Conservation (phyloP, 2,329 filamentous ascomycete genomes). For the Helicocarpus griseus region DNA sequence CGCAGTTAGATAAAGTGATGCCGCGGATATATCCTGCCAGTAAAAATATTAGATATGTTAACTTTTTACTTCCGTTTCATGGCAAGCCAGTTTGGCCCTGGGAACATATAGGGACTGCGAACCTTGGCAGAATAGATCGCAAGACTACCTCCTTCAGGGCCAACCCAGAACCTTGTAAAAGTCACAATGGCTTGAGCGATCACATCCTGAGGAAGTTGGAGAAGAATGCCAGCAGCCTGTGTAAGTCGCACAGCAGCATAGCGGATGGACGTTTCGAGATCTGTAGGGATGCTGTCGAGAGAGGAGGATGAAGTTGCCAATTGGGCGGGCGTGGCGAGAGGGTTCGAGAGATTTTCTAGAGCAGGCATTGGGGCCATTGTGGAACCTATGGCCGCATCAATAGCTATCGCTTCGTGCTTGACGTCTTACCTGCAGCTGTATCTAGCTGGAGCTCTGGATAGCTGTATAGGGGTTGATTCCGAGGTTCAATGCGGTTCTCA, state of each 20-base stretch:
- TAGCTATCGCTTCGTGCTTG: too few relatives aligned
- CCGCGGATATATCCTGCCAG: conserved; percentile 71
- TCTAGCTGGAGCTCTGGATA: not conserved
- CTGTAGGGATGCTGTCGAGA: conserved; percentile 32
- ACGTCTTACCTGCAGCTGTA: too few relatives aligned
- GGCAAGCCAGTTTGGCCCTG: not conserved
- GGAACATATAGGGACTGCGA: not conserved
- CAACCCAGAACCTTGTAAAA: conserved; percentile 70
- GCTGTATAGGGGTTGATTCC: not conserved
- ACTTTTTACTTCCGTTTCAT: not conserved
- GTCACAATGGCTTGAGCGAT: conserved; percentile 78
- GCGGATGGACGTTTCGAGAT: conserved; percentile 35
- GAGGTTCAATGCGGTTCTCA: not conserved
- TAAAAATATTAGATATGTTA: not conserved
- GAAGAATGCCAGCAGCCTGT: conserved; percentile 50
- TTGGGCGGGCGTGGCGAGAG: conserved; percentile 36
- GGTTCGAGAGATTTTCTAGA: conserved; percentile 34
- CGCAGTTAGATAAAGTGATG: conserved; percentile 66
- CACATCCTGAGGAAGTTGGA: conserved; percentile 75
- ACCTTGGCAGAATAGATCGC: conserved; percentile 35
- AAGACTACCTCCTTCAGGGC: conserved; percentile 35
- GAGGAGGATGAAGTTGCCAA: conserved; percentile 35
- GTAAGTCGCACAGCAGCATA: conserved; percentile 37
- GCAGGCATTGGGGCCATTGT: conserved; percentile 18
- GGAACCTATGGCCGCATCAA: too few relatives aligned